Base-by-base conservation (phyloP, 2,329 filamentous ascomycete genomes). In the Metarhizium rileyi region DNA sequence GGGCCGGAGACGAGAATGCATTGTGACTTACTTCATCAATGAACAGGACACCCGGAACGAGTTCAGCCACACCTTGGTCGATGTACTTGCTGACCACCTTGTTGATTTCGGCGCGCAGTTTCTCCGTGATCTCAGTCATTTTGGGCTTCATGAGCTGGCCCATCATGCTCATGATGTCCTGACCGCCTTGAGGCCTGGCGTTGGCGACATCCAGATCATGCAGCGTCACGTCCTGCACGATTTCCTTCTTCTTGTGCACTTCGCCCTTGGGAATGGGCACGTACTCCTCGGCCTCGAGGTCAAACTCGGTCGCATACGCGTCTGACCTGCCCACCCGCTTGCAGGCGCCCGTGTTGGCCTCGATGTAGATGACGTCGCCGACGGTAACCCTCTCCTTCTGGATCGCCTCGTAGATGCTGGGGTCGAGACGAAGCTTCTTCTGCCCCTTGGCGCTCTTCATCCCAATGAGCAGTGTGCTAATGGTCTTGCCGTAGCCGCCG, bases 131-230 rank as follows among this genome's bases (percentile, higher is more conserved):
- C 68, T 98, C 93, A 5, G 93, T 98, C 83, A 96, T 96, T 75
- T 94, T 94, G 54, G 93, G 93, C 78, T 97, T 97, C 90, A 97
- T 96, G 63, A 98, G 73, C 70, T 98, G 93, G 61, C 93, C 93
- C 91, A 98, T 97, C 93, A 98, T 97, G 74, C 90, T 96, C 90
- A 98, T 97, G 57, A 98, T 95, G 68, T 98, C 93, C 75, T 98
- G 93, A 42, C 93, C 93, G 48, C 93, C 93, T 73, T 97, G 90
- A 4, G 93, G 93, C 61, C 91, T 78, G 14, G 93, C 87, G 63
- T 98, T 98, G 56, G 93, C 93, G 55, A 97, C 86, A 63, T 98
- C 93, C 50, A 98, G 76, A 64, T 98, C 93, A 68, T 98, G 93
- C 56, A 98, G 78, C 43, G 93, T 96, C 55, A 98, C 93, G 63